phyloP scores from a whole-genome alignment of 176 grass and related monocot genomes.

The Aechmea fasciata region DNA sequence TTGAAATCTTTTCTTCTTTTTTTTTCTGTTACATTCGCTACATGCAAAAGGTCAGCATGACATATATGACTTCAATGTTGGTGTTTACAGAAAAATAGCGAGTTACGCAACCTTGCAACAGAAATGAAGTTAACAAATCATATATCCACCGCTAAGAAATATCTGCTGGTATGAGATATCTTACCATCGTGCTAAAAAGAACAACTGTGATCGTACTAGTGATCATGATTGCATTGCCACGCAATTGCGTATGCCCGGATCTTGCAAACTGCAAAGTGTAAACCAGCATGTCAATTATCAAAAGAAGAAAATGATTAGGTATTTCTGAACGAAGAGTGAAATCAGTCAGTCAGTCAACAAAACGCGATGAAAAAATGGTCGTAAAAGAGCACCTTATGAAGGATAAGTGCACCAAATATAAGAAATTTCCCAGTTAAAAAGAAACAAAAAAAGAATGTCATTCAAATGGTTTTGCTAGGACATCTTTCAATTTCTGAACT shows the following conservation, averaged over 20 bases:
- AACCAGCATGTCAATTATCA: constrained; percentile 8
- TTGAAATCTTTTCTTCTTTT: background rate
- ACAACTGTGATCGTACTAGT: constrained; percentile 98
- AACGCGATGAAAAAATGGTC: background rate
- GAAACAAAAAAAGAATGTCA: background rate
- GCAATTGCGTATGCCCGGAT: constrained; percentile 78
- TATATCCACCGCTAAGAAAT: background rate
- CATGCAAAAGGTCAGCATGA: no score
- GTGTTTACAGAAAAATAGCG: no score
- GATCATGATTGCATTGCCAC: constrained; percentile 92
- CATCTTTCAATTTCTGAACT: background rate
- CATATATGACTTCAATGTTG: no score
- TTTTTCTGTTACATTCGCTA: background rate
- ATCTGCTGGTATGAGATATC: constrained; percentile 19
- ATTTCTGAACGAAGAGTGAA: background rate
- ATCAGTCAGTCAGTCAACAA: background rate
- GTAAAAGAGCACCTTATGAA: background rate
- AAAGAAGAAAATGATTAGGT: background rate
- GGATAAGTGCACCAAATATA: background rate
- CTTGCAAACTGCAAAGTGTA: constrained; percentile 74
- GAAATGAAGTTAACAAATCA: background rate
- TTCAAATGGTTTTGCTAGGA: background rate
- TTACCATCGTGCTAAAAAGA: constrained; percentile 91
- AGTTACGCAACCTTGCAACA: no score
- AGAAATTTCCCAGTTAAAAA: background rate